Conservation (phyloP, 805 yeast genomes). For the Saccharomyces mikatae region DNA sequence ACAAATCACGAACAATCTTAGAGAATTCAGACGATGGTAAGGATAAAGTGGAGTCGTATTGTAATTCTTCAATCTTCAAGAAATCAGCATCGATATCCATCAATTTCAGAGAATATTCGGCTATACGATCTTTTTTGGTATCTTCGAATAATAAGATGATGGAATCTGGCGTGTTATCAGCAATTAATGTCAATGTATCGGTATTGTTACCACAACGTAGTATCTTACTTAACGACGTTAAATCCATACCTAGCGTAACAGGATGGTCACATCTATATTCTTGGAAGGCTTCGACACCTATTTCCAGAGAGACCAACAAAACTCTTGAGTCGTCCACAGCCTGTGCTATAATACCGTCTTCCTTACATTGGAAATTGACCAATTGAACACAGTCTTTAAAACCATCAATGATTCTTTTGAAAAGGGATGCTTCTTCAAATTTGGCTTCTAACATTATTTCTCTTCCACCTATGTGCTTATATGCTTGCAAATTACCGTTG, state of each 20-base stretch:
- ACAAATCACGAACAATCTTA: conserved; percentile 81
- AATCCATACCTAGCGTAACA: conserved; percentile 83
- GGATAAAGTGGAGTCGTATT: conserved; percentile 74
- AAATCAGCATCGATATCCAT: conserved; percentile 96
- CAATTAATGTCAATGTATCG: conserved; percentile 79
- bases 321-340: conserved; percentile 98
- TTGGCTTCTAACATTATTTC: conserved; percentile 87
- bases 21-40: conserved; percentile 87
- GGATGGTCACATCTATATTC: conserved; percentile 94
- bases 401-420: conserved; percentile 88
- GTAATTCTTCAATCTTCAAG: conserved; percentile 88
- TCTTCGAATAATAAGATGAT: conserved; percentile 84
- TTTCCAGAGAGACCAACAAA: conserved; percentile 75
- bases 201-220: conserved; percentile 86
- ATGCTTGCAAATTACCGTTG: neutral
- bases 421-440: conserved; percentile 83
- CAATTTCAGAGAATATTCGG: conserved; percentile 83
- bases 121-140: conserved; percentile 78
- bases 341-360: conserved; percentile 88
- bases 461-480: neutral
- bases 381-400: conserved; percentile 89
- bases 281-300: conserved; percentile 81
- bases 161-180: conserved; percentile 80
- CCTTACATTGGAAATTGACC: conserved; percentile 96
- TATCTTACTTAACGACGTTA: conserved; percentile 79